Conservation (phyloP, 352 stramenopile species). For the Globisporangium ultimum region DNA sequence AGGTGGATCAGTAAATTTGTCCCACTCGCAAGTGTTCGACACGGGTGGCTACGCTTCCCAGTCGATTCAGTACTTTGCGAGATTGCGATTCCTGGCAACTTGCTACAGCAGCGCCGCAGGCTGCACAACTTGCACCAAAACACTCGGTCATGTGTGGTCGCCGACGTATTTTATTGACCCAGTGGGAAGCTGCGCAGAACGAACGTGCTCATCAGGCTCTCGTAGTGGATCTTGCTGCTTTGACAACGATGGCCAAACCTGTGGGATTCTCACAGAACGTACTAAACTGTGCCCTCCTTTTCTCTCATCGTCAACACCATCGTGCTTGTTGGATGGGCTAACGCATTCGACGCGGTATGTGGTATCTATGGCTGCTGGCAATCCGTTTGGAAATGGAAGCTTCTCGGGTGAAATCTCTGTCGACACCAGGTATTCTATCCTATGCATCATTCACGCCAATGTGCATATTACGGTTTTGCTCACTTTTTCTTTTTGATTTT, state of each 20-base stretch:
- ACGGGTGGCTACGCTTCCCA: slow-evolving; percentile 26
- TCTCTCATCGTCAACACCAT: not conserved
- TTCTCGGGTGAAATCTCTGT: slow-evolving; percentile 15
- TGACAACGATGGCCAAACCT: slow-evolving; percentile 13
- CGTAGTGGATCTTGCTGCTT: slow-evolving; percentile 17
- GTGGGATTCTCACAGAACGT: slow-evolving; percentile 15
- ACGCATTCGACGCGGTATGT: slow-evolving; percentile 24
- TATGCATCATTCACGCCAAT: not conserved
- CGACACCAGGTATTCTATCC: slow-evolving; percentile 20
- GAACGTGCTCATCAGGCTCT: slow-evolving; percentile 8
- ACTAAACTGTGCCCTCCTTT: slow-evolving; percentile 15
- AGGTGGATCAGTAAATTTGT: slow-evolving; percentile 30
- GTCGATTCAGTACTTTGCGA: slow-evolving; percentile 19
- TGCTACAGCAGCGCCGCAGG: slow-evolving; percentile 19
- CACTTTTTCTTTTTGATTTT: no score
- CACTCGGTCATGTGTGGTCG: not conserved
- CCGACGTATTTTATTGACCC: slow-evolving; percentile 1
- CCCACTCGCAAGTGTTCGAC: slow-evolving; percentile 15
- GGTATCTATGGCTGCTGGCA: slow-evolving; percentile 24
- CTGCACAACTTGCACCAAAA: slow-evolving; percentile 23
- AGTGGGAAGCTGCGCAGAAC: slow-evolving; percentile 5
- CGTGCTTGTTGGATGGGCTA: slow-evolving; percentile 28
- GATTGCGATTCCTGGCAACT: slow-evolving; percentile 18
- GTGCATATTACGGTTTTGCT: not conserved
- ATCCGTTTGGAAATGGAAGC: slow-evolving; percentile 29